These are phyloP conservation scores for Hippophae rhamnoides DNA, from an alignment of 306 rosid species.

Conservation along the genomic window DNA sequence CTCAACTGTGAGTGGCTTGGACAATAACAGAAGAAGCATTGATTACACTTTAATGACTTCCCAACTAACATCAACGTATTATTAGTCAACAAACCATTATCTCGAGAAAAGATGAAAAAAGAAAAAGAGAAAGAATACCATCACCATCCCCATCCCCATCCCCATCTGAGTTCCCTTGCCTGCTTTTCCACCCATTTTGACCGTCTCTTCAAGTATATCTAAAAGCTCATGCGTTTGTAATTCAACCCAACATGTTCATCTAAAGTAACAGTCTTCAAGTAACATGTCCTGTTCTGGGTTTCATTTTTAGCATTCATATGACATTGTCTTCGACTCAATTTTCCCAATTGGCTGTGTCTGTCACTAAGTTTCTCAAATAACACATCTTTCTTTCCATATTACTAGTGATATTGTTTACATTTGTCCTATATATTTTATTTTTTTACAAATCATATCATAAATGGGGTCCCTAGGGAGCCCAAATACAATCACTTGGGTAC, in stretches of 20 bases:
- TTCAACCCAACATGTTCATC: neutral
- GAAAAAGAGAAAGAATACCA: slow-evolving; percentile 29
- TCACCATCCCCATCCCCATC: neutral
- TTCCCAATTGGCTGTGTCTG: too few relatives aligned
- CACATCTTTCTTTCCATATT: neutral
- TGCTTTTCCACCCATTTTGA: slow-evolving; percentile 22
- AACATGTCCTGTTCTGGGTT: too few relatives aligned
- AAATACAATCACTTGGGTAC: slow-evolving; percentile 42
- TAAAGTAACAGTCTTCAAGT: too few relatives aligned
- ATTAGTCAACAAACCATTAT: slow-evolving; percentile 57
- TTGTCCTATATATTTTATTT: neutral
- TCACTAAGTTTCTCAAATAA: neutral
- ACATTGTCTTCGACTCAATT: too few relatives aligned
- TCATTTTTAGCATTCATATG: too few relatives aligned
- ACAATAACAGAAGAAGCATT: slow-evolving; percentile 33
- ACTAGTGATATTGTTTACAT: neutral
- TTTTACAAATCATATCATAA: neutral
- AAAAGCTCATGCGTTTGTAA: slow-evolving; percentile 7
- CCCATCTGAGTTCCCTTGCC: slow-evolving; percentile 24
- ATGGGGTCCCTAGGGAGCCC: slow-evolving; percentile 69
- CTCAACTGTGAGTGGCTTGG: slow-evolving; percentile 15
- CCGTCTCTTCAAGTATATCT: slow-evolving; percentile 15
- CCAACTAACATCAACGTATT: slow-evolving; percentile 42
- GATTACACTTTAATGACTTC: slow-evolving; percentile 41
- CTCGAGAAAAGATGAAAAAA: slow-evolving; percentile 27